phyloP scores from a whole-genome alignment of 1,284 basidiomycete species.

The Agaricales sp. region DNA sequence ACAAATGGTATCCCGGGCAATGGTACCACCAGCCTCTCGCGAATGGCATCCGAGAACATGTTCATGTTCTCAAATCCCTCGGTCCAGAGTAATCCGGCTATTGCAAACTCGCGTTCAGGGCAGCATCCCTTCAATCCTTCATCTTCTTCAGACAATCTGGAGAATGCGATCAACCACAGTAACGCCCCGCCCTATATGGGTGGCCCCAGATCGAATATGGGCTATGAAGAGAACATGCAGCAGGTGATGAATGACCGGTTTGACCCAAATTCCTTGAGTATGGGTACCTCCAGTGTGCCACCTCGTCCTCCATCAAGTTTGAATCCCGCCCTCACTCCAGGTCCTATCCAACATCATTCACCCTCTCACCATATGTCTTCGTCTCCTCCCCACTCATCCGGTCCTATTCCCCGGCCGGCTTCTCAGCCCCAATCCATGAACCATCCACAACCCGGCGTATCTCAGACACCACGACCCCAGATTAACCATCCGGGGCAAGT shows the following conservation, averaged over 20 bases:
- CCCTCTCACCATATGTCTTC: conserved; percentile 20
- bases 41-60: conserved; percentile 37
- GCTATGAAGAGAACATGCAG: conserved; percentile 41
- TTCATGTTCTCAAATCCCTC: conserved; percentile 34
- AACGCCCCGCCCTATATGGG: too few relatives aligned
- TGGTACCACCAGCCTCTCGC: conserved; percentile 26
- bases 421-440: conserved; percentile 5
- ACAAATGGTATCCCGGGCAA: conserved; percentile 35
- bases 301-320: conserved; percentile 35
- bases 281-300: conserved; percentile 24
- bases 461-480: conserved; percentile 1
- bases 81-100: conserved; percentile 26
- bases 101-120: conserved; percentile 25
- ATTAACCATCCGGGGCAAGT: background rate
- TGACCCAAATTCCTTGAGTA: conserved; percentile 20
- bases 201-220: too few relatives aligned
- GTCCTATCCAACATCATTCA: conserved; percentile 12
- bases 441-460: background rate
- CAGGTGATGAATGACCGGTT: conserved; percentile 21
- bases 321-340: conserved; percentile 17
- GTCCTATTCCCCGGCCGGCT: conserved; percentile 9
- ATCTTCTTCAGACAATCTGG: too few relatives aligned
- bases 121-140: too few relatives aligned
- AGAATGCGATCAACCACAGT: too few relatives aligned
- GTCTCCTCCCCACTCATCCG: conserved; percentile 16